Base-by-base conservation (phyloP, 2,329 filamentous ascomycete genomes). In the Aspergillus caelatus region DNA sequence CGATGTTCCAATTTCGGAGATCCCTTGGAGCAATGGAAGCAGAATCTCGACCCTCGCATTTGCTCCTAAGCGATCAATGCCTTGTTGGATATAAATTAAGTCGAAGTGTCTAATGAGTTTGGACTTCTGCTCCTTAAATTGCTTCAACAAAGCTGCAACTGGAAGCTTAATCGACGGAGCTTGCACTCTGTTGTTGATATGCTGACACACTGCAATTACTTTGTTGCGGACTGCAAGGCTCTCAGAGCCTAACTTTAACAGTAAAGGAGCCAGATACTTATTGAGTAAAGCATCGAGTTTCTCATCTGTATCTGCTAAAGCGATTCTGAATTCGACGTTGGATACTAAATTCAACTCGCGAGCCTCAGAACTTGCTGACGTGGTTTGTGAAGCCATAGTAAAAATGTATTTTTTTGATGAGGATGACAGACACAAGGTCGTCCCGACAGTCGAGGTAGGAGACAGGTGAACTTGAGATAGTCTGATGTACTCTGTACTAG, bases 71-170 rank as follows among this genome's bases (percentile, higher is more conserved):
- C 89, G 83, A 58, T 85, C 84, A 52, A 92, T 82, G 45, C 94
- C 95, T 74, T 96, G 92, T 72, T 96, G 92, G 43, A 97, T 91
- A 74, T 96, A 97, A 21, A 91, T 84, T 46, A 98, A 82, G 78
- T 98, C 94, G 70, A 97, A 91, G 74, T 96, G 92, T 67, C 92
- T 90, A 67, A 99, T 88, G 43, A 97, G 83, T 1, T 89, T 82
- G 14, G 89, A 90, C 45, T 88, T 83, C 43, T 87, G 88, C 26
- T 91, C 87, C 77, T 96, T 96, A 83, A 96, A 97, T 76, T 98
- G 95, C 70, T 93, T 90, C 60, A 98, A 78, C 21, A 99, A 84
- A 19, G 89, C 88, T n/a, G 88, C 86, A 14, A 98, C 93, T 0
- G 95, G 95, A 7, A 99, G 82, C 60, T 94, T 84, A 67, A 97